Conservation (phyloP, 2,329 filamentous ascomycete genomes). For the Chaetothyriales sp. region DNA sequence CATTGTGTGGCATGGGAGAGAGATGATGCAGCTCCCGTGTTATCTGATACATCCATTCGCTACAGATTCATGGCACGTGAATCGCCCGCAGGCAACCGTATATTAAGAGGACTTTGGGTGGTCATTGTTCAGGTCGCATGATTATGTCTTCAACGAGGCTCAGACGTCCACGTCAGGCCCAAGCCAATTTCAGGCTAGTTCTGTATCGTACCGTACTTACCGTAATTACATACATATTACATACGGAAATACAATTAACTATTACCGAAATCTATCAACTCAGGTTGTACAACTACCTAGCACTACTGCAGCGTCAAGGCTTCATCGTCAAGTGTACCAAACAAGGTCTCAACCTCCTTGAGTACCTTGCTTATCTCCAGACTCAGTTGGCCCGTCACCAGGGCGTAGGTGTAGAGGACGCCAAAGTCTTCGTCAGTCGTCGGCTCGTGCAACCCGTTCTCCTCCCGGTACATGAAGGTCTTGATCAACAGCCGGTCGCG, state of each 20-base stretch:
- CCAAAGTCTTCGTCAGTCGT: slow-evolving; percentile 58
- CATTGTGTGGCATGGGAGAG: slow-evolving; percentile 36
- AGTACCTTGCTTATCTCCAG: slow-evolving; percentile 40
- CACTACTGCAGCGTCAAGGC: slow-evolving; percentile 39
- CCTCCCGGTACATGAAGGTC: slow-evolving; percentile 72
- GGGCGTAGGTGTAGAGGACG: slow-evolving; percentile 73
- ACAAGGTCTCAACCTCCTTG: slow-evolving; percentile 42
- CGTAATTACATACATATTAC: no score
- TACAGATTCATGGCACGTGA: background rate
- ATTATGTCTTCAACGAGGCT: background rate
- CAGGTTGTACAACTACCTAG: no score
- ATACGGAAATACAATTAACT: no score
- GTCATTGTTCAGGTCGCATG: no score
- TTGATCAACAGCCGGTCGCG: slow-evolving; percentile 73
- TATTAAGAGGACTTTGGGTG: no score
- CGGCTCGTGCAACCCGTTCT: slow-evolving; percentile 36
- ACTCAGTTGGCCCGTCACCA: slow-evolving; percentile 47
- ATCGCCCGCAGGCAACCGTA: background rate
- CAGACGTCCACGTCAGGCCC: no score
- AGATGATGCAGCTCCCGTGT: background rate
- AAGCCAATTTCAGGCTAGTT: no score
- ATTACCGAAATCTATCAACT: no score
- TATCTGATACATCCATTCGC: background rate
- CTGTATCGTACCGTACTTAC: no score
- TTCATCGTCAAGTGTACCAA: slow-evolving; percentile 48